phyloP scores from a whole-genome alignment of 2,329 filamentous ascomycete species.

The Aspergillus aculeatus region DNA sequence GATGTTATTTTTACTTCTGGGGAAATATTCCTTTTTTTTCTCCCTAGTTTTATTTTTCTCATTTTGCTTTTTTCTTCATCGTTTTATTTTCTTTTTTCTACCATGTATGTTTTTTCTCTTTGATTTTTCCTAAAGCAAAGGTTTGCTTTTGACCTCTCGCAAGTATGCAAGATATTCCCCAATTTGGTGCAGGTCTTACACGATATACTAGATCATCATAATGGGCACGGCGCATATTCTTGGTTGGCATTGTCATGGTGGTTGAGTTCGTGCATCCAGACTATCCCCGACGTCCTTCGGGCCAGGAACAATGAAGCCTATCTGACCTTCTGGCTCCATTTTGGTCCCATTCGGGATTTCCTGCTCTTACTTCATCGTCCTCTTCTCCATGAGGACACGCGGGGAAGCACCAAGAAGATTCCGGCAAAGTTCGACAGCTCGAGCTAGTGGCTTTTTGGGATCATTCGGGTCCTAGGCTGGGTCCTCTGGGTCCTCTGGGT shows the following conservation, averaged over 20 bases:
- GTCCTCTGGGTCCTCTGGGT: background rate
- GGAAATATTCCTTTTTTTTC: background rate
- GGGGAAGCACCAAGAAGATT: slow-evolving; percentile 22
- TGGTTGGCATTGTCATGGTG: background rate
- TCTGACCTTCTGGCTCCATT: background rate
- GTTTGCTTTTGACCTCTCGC: background rate
- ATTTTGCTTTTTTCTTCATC: slow-evolving; percentile 1
- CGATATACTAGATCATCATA: background rate
- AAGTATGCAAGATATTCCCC: background rate
- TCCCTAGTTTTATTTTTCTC: background rate
- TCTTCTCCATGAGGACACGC: slow-evolving; percentile 17
- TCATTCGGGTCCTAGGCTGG: background rate
- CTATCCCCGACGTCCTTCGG: background rate
- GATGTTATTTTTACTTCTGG: slow-evolving; percentile 5
- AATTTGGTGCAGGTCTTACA: background rate
- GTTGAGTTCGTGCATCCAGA: background rate
- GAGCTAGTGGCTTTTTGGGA: slow-evolving; percentile 4
- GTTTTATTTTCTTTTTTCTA: slow-evolving; percentile 5
- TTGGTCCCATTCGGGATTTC: background rate
- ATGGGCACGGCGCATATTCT: background rate
- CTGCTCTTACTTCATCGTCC: slow-evolving; percentile 1
- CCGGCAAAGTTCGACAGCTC: slow-evolving; percentile 25
- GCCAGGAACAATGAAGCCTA: background rate
- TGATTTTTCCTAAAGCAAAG: background rate
- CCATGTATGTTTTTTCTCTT: background rate